Base-by-base conservation (phyloP, 1,139 yeast genomes). In the Candida sp. region DNA sequence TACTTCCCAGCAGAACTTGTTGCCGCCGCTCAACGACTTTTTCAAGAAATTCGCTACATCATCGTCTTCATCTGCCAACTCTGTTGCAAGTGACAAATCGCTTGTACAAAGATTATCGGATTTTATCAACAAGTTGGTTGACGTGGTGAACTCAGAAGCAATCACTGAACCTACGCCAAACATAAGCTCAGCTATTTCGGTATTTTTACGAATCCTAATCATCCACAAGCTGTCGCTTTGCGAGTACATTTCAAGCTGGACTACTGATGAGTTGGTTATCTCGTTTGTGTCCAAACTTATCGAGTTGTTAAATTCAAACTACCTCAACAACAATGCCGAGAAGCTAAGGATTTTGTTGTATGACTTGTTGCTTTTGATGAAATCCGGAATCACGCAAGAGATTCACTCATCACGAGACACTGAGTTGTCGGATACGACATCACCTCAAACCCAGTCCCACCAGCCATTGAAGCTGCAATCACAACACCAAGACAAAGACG, bases 301-400 rank as follows among this genome's bases (percentile, higher is more conserved):
- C 27, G 68, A 68, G 5, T 61, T 87, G 7, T 70, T 84, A 51
- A 72, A 75, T 39, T 75, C 83, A 6, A 63, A 67, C 4, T 69
- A 76, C 31, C 67, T 84, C 49, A 49, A 60, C 1, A 48, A 71
- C 3, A 69, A 67, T 35, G 77, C 77, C 58, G 81, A 82, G 46
- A 81, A 81, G 55, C 63, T 87, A 53, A 81, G 80, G 58, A 81
- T 87, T 49, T 68, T 87, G 55, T 68, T 87, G 1, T 86, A 85
- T 59, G 94, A 88, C 62, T 73, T 87, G 43, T 66, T 87, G 39
- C 68, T 85, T 3, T 78, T 89, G 3, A 69, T 86, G 60, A 86
- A 85, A 60, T 66, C 67, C 2, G 62, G 75, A 1, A 56, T 75
- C 7, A 65, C 72, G 2, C 69, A 55, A 31, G 62, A 57, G 38